phyloP scores from a whole-genome alignment of 768 basidiomycete species.

The Boletus vermiculosoides region DNA sequence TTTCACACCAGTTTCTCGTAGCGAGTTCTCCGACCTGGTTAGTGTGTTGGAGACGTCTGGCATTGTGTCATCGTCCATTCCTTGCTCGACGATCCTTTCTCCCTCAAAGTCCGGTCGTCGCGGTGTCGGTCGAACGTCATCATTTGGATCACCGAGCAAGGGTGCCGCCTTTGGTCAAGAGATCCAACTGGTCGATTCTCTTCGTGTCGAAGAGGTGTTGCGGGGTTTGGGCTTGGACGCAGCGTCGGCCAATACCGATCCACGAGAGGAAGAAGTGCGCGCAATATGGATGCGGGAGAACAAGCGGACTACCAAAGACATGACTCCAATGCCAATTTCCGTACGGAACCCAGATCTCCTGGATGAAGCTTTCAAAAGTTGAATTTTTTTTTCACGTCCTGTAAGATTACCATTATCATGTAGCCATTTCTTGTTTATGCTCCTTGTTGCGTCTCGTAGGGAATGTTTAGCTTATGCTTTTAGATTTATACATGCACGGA shows the following conservation, averaged over 20 bases:
- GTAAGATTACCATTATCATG: slow-evolving; percentile 6
- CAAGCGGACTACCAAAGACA: slow-evolving; percentile 38
- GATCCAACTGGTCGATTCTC: slow-evolving; percentile 52
- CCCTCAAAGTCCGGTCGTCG: slow-evolving; percentile 51
- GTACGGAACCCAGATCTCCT: slow-evolving; percentile 21
- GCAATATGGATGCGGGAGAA: slow-evolving; percentile 44
- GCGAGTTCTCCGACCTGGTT: slow-evolving; percentile 73
- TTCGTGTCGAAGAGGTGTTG: slow-evolving; percentile 67
- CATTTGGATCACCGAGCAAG: slow-evolving; percentile 45
- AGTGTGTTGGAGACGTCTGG: slow-evolving; percentile 74
- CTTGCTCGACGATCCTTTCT: slow-evolving; percentile 33
- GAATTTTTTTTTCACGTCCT: slow-evolving; percentile 4
- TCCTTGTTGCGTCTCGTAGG: slow-evolving; percentile 5
- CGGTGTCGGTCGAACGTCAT: slow-evolving; percentile 54
- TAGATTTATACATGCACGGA: slow-evolving; percentile 24
- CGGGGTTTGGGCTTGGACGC: slow-evolving; percentile 55
- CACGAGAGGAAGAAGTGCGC: slow-evolving; percentile 43
- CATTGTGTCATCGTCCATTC: slow-evolving; percentile 43
- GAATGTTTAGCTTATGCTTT: slow-evolving; percentile 19
- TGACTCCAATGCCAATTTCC: slow-evolving; percentile 20
- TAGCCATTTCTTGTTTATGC: slow-evolving; percentile 12
- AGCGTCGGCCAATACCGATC: slow-evolving; percentile 28
- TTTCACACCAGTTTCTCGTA: slow-evolving; percentile 67
- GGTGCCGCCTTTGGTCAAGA: slow-evolving; percentile 41
- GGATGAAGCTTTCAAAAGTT: slow-evolving; percentile 36